These are phyloP conservation scores for Rubia yunnanensis DNA, from an alignment of 257 asterid species.

Conservation along the genomic window DNA sequence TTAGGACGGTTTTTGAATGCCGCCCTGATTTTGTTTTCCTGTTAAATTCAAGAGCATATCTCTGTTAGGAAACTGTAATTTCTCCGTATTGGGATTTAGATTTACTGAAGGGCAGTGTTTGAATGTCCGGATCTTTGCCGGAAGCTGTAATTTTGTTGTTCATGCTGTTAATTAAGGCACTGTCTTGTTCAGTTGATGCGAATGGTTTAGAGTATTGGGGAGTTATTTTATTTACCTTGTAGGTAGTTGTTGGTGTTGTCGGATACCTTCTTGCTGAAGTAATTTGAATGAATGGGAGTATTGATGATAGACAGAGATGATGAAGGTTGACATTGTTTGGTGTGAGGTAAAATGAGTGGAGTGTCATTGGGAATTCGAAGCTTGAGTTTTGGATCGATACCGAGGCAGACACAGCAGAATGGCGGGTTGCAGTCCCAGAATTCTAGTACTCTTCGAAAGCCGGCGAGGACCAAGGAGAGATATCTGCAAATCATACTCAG, in stretches of 20 bases:
- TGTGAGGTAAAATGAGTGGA: conserved; percentile 80
- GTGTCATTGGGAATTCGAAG: conserved; percentile 70
- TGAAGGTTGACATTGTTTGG: conserved; percentile 48
- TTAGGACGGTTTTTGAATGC: neutral
- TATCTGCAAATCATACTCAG: conserved; percentile 35
- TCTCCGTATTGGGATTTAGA: conserved; percentile 12
- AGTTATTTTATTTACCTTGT: neutral
- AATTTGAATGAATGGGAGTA: conserved; percentile 43
- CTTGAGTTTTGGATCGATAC: conserved; percentile 74
- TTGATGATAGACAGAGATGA: conserved; percentile 62
- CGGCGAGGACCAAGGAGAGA: conserved; percentile 67
- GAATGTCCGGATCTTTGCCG: conserved; percentile 15
- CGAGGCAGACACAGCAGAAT: conserved; percentile 62
- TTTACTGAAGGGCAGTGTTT: conserved; percentile 12
- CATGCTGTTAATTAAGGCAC: neutral
- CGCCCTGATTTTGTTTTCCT: neutral
- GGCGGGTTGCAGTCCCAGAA: conserved; percentile 45
- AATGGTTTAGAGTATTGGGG: neutral
- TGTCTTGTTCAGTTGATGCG: no score
- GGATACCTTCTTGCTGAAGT: conserved; percentile 18
- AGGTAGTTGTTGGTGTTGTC: conserved; percentile 1
- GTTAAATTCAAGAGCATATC: neutral
- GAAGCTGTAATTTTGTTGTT: conserved; percentile 3
- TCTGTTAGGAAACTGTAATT: neutral
- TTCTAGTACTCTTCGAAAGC: conserved; percentile 40